Base-by-base conservation (phyloP, 345 rosid genomes). In the Boechera stricta region DNA sequence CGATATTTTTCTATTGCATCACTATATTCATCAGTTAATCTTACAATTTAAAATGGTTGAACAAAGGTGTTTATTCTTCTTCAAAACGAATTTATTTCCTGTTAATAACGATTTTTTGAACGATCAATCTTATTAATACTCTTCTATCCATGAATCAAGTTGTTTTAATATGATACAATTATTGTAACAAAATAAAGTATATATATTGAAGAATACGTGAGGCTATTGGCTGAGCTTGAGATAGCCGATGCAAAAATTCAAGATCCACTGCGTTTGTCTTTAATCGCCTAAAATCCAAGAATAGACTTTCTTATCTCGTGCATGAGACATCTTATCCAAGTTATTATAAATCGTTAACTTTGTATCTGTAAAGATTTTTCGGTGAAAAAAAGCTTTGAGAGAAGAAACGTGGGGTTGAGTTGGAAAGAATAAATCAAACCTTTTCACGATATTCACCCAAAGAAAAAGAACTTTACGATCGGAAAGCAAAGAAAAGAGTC, bases 401-500 rank as follows among this genome's bases (percentile, higher is more conserved):
- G 45, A 21, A 26, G 59, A 64, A 63, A 77, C 80, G 66, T 77
- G 71, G 71, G 70, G 10, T 38, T 77, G 76, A 70, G 76, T 63
- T 77, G 80, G 71, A 77, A 70, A 70, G 52, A 70, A 45, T 35
- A 58, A 45, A 55, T n/a, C 51, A 62, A 39, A 58, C 18, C 18
- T 39, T 59, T 67, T 48, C 60, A 39, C 44, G 7, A 38, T 44
- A 66, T 75, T 36, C 73, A 67, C 41, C 53, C 3, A 41, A 31
- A 57, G n/a, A 74, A 48, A 73, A 18, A 31, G 2, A 66, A 45
- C 57, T 65, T 74, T 44, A 26, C 5, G 51, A 66, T 66, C 66
- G 31, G 1, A 57, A 65, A 55, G 10, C 16, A 64, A 24, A 21
- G 16, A 54, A 26, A 31, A n/a, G 21, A 36, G 53, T 29, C 4